Base-by-base conservation (phyloP, 805 yeast genomes). In the Cyberlindnera maritima region DNA sequence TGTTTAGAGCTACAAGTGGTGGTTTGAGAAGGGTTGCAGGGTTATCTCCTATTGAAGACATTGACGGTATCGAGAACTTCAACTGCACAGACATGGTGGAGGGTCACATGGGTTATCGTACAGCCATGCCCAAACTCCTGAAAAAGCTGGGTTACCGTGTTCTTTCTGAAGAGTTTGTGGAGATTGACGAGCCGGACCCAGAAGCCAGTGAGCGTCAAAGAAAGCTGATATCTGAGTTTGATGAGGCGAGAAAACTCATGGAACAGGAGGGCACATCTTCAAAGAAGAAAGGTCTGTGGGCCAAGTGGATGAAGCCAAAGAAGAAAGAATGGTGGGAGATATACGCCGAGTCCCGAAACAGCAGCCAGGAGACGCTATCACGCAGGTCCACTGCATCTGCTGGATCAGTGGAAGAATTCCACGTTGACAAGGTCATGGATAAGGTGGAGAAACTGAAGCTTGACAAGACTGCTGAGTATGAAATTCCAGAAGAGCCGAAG, bases 101-200 rank as follows among this genome's bases (percentile, higher is more conserved):
- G 50, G 99, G 99, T 1, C 99, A 94, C 69, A 88, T 94, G 97
- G 89, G 86, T n/a, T 94, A 94, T 67, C 85, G 99, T 69, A 85
- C 85, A 52, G 90, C 89, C 12, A 89, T 94, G 77, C 99, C 99
- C 1, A 80, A 80, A 56, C 73, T 94, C 37, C 63, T 94, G 54
- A 76, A 77, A 52, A 66, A 69, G 42, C 57, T 88, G 35, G 91
- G 87, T 4, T 85, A 95, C 81, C 85, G 87, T 46, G 89, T 94
- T 4, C 63, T 90, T 36, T 80, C 85, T 52, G 99, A 94, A 49
- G 96, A 91, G 63, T 94, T 94, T 62, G 84, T 87, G 17, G 99
- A 94, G 65, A 91, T 94, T 55, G 97, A 91, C 63, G 97, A 92
- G 61, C 95, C 97, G 0, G 96, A 92, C 64, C 88, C 96, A 2